Conservation (phyloP, 805 yeast genomes). For the Candida broadrunensis region DNA sequence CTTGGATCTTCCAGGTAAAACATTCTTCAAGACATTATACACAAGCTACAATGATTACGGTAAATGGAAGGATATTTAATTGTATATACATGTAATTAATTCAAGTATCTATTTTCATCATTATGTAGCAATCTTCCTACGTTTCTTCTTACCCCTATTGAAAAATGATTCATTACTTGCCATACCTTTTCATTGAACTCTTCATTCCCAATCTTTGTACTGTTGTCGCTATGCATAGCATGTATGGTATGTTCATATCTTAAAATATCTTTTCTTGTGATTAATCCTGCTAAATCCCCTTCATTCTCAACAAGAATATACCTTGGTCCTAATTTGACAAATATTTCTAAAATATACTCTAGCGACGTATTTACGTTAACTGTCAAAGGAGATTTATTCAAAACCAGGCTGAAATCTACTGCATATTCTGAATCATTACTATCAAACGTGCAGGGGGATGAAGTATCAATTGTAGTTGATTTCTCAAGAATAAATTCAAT, state of each 20-base stretch:
- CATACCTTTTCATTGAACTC: slow-evolving; percentile 33
- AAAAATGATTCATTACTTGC: slow-evolving; percentile 24
- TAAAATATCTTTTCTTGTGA: slow-evolving; percentile 82
- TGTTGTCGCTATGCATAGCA: slow-evolving; percentile 12
- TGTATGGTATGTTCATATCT: slow-evolving; percentile 51
- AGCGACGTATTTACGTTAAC: slow-evolving; percentile 54
- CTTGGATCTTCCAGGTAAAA: slow-evolving; percentile 67
- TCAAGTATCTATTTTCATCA: slow-evolving; percentile 25
- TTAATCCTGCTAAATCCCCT: slow-evolving; percentile 66
- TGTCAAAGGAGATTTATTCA: slow-evolving; percentile 60
- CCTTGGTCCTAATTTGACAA: slow-evolving; percentile 77
- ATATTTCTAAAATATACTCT: slow-evolving; percentile 62
- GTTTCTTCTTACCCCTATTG: slow-evolving; percentile 16
- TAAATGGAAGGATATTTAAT: slow-evolving; percentile 62
- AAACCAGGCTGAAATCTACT: slow-evolving; percentile 19
- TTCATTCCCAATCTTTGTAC: slow-evolving; percentile 12
- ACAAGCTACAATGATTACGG: slow-evolving; percentile 74
- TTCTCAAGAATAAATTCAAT: slow-evolving; percentile 24
- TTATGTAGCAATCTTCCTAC: slow-evolving; percentile 28
- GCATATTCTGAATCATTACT: slow-evolving; percentile 8
- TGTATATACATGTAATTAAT: slow-evolving; percentile 4
- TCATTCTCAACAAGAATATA: slow-evolving; percentile 62
- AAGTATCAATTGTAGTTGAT: not conserved
- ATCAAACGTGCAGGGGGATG: slow-evolving; percentile 3
- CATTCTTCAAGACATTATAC: slow-evolving; percentile 64